These are phyloP conservation scores for Arthrinium phaeospermum DNA, from an alignment of 2,329 filamentous ascomycete species.

Conservation along the genomic window DNA sequence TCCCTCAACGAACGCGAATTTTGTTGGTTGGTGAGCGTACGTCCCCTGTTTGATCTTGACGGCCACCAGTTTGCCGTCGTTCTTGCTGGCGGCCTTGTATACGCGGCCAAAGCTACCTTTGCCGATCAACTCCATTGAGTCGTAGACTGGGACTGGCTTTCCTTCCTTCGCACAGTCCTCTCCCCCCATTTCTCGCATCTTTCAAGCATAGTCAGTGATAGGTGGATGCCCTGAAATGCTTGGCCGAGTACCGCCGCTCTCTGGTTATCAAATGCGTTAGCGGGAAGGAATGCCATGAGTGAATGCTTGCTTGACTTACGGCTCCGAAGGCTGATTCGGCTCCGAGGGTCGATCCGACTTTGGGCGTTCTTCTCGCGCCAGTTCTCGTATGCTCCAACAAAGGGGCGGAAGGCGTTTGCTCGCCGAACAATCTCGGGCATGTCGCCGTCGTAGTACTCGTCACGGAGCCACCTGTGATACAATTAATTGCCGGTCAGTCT, in stretches of 20 bases:
- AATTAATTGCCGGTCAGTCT: neutral
- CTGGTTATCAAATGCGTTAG: no score
- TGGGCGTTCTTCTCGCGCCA: no score
- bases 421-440: constrained; percentile 18
- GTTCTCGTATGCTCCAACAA: no score
- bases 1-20: no score
- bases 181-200: constrained; percentile 69
- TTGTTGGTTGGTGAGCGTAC: no score
- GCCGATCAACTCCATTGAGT: constrained; percentile 74
- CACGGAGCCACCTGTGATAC: neutral
- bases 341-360: no score
- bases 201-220: constrained; percentile 67
- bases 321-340: no score
- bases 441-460: neutral
- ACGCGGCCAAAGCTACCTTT: constrained; percentile 78
- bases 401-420: constrained; percentile 4
- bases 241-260: no score
- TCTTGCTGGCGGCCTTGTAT: constrained; percentile 64
- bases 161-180: constrained; percentile 66
- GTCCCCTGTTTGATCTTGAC: constrained; percentile 68
- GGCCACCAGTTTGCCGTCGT: constrained; percentile 64
- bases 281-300: no score
- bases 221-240: no score
- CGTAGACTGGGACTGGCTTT: constrained; percentile 67
- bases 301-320: no score